A percentile compares a stretch with the other conserved stretches of the same genome.
Evolutionary conservation across 495 filamentous ascomycete species (phyloP).

Genomic region (Penicillium simplicissimum): DNA sequence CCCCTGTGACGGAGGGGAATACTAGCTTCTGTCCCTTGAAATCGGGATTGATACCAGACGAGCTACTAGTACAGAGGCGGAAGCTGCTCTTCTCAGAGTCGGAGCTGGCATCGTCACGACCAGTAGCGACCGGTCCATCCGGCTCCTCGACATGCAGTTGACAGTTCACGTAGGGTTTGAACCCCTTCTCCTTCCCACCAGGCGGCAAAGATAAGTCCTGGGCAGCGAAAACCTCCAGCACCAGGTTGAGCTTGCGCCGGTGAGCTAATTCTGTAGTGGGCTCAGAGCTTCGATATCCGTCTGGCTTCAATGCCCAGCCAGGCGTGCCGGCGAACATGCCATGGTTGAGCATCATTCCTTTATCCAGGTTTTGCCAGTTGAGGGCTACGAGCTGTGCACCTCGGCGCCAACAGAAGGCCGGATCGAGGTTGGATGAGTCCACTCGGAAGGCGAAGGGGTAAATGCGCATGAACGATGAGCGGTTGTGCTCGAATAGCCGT

Average conservation of each 20-base stretch:
- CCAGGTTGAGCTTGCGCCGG: conserved; percentile 41
- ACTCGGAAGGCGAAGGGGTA: conserved; percentile 85
- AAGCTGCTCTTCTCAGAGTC: conserved; percentile 59
- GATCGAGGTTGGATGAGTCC: conserved; percentile 82
- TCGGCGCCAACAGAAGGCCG: conserved; percentile 78
- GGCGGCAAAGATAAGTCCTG: conserved; percentile 53
- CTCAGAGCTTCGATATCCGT: conserved; percentile 56
- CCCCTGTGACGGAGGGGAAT: conserved; percentile 61
- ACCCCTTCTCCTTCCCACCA: conserved; percentile 55
- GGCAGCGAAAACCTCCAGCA: conserved; percentile 53
- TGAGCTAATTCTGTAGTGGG: conserved; percentile 22
- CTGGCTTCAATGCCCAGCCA: conserved; percentile 85
- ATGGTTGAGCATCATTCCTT: conserved; percentile 93
- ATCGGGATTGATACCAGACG: conserved; percentile 65
- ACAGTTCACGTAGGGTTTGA: conserved; percentile 78
- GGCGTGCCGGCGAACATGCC: conserved; percentile 82
- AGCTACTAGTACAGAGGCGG: conserved; percentile 66
- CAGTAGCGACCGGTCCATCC: conserved; percentile 21
- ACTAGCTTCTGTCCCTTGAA: conserved; percentile 63
- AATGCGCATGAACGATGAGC: conserved; percentile 79
- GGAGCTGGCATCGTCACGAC: conserved; percentile 40
- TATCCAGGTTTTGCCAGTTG: conserved; percentile 92
- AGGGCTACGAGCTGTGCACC: conserved; percentile 91
- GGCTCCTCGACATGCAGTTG: conserved; percentile 76
- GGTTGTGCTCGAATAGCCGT: conserved; percentile 78